Percentiles rank a stretch among this genome's conserved stretches.
phyloP scores from a whole-genome alignment of 2,329 filamentous ascomycete species.

The Scedosporium dehoogii region DNA sequence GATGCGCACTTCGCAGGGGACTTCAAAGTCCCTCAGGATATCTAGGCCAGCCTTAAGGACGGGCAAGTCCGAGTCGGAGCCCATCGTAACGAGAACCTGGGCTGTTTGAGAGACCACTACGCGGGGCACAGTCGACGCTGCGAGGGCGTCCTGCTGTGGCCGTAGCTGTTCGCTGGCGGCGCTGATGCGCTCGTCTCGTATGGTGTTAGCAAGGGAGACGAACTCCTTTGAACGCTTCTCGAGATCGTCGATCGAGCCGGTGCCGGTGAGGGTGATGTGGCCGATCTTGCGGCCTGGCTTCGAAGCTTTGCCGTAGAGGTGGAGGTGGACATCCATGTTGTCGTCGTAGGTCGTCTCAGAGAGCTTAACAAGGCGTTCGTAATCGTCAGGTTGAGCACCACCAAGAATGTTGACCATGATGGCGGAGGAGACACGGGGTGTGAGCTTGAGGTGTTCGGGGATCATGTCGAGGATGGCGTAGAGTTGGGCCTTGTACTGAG shows the following conservation, averaged over 20 bases:
- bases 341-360: conserved; percentile 32
- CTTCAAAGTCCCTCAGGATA: conserved; percentile 57
- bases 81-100: conserved; percentile 68
- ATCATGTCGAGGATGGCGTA: conserved; percentile 66
- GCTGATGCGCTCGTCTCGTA: conserved; percentile 44
- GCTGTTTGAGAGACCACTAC: conserved; percentile 17
- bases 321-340: conserved; percentile 49
- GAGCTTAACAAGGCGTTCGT: conserved; percentile 39
- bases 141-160: neutral
- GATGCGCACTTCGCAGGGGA: conserved; percentile 64
- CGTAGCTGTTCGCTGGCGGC: conserved; percentile 20
- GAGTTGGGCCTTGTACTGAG: conserved; percentile 87
- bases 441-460: conserved; percentile 42
- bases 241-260: conserved; percentile 55
- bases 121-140: conserved; percentile 4
- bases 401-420: conserved; percentile 81
- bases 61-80: conserved; percentile 67
- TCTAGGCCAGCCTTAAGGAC: conserved; percentile 57
- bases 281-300: conserved; percentile 90
- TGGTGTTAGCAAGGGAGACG: conserved; percentile 51
- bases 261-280: conserved; percentile 74
- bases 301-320: conserved; percentile 86
- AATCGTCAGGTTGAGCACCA: conserved; percentile 54
- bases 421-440: conserved; percentile 47
- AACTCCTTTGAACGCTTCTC: conserved; percentile 53